phyloP scores from a whole-genome alignment of 1,284 basidiomycete genomes.

The Serendipita sp. region DNA sequence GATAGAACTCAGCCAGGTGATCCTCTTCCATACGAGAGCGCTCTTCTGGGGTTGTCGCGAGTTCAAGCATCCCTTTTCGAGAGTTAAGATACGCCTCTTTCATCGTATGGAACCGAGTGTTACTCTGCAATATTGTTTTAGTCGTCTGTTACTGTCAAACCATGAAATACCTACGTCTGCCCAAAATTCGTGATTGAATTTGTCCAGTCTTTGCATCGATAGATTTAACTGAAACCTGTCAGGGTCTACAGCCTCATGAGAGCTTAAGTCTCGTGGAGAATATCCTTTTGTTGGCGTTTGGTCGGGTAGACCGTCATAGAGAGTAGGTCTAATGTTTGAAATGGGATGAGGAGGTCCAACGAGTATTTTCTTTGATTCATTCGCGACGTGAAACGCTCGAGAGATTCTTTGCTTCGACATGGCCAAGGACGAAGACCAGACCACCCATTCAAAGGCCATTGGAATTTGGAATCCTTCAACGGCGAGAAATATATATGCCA shows the following conservation, averaged over 20 bases:
- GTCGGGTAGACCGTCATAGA: constrained; percentile 39
- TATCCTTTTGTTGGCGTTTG: constrained; percentile 41
- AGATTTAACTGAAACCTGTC: constrained; percentile 44
- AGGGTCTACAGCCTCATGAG: constrained; percentile 23
- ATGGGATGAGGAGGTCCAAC: constrained; percentile 59
- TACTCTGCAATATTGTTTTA: constrained; percentile 34
- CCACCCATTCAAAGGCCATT: no score
- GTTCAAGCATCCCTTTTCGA: constrained; percentile 35
- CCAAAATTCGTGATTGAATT: constrained; percentile 63
- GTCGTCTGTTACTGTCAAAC: background rate
- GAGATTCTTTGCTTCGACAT: background rate
- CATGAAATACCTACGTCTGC: constrained; percentile 40
- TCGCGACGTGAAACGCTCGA: background rate
- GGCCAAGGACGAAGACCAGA: background rate
- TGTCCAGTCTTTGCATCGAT: constrained; percentile 50
- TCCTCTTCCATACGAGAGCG: constrained; percentile 30
- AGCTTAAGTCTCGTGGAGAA: constrained; percentile 41
- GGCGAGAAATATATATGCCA: no score
- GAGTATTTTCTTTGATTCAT: constrained; percentile 18
- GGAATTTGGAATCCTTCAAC: no score
- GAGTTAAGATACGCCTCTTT: constrained; percentile 42
- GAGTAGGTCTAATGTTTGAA: constrained; percentile 61
- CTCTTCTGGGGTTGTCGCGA: constrained; percentile 23
- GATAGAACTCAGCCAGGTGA: constrained; percentile 55
- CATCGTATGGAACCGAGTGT: constrained; percentile 53